Base-by-base conservation (phyloP, 495 filamentous ascomycete genomes). In the Usnea hakonensis region DNA sequence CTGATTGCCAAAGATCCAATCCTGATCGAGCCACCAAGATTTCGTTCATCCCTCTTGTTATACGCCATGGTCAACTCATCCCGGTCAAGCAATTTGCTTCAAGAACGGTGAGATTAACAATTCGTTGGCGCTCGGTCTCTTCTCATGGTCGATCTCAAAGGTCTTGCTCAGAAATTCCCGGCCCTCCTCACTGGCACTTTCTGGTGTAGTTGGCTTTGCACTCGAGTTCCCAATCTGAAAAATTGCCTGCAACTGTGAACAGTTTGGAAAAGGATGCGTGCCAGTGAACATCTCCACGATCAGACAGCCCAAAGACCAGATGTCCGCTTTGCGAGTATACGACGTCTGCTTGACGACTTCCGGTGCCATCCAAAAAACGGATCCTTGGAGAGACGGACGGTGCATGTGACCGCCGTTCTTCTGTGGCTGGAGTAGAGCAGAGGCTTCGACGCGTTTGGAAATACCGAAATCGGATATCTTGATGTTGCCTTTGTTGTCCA, bases 381-480 rank as follows among this genome's bases (percentile, higher is more conserved):
- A 96, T 35, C 94, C 94, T 69, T 99, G 94, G 16, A 99, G 79
- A 2, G 93, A 97, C 3, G 95, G 92, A 16, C 94, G 87, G 71
- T 95, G 84, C 64, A 87, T 83, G 75, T 90, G 87, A 63, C 87
- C 78, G 16, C 73, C 75, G 56, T 74, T 73, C 67, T 78, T 78
- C 36, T 78, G 81, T 53, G 80, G 80, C 69, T 82, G 75, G 58
- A 85, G 79, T 60, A 85, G 72, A 52, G 81, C 77, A 57, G 87
- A 87, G 16, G 90, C 90, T 73, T 96, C 90, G 33, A 96, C 89
- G 65, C 92, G 95, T 80, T 99, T 99, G 62, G 90, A 95, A 72
- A 99, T 97, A 74, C 94, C 94, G 68, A 99, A 99, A 79, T 99
- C 94, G 23, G 93, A 97, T 59, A 99, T 99, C 75, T 99, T 99